Percentiles rank a stretch among this genome's conserved stretches.
phyloP scores from a whole-genome alignment of 108 stramenopile species.

The Cyclotella cryptica region DNA sequence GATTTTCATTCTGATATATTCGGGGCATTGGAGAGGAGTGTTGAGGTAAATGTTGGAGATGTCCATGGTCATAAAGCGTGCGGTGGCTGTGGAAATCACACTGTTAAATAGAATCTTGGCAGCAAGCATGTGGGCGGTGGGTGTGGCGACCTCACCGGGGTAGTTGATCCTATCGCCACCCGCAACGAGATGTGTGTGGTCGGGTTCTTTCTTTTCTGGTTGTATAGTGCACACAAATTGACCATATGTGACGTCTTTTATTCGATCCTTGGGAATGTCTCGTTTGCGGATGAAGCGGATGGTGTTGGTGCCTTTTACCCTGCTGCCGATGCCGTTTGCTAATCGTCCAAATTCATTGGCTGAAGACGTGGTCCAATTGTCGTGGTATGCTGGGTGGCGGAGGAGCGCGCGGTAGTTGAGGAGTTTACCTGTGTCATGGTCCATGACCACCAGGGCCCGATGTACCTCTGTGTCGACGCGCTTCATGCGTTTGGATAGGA shows the following conservation, averaged over 20 bases:
- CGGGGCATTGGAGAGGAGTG: slow-evolving; percentile 20
- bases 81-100: too few relatives aligned
- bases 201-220: slow-evolving; percentile 2
- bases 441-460: not conserved
- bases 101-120: too few relatives aligned
- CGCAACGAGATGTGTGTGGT: not conserved
- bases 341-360: not conserved
- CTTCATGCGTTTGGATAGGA: not conserved
- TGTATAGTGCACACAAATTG: not conserved
- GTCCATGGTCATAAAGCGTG: too few relatives aligned
- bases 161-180: not conserved
- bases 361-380: not conserved
- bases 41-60: slow-evolving; percentile 30
- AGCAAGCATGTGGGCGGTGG: not conserved
- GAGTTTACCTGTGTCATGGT: not conserved
- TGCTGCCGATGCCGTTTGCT: not conserved
- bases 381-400: not conserved
- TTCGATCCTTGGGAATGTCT: not conserved
- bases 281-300: not conserved
- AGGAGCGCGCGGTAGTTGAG: not conserved
- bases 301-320: too few relatives aligned
- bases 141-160: not conserved
- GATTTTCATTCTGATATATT: slow-evolving; percentile 49
- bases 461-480: not conserved
- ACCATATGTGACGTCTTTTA: not conserved